phyloP scores from a whole-genome alignment of 1,284 basidiomycete species.

The Microbotryum silenes-acaulis region DNA sequence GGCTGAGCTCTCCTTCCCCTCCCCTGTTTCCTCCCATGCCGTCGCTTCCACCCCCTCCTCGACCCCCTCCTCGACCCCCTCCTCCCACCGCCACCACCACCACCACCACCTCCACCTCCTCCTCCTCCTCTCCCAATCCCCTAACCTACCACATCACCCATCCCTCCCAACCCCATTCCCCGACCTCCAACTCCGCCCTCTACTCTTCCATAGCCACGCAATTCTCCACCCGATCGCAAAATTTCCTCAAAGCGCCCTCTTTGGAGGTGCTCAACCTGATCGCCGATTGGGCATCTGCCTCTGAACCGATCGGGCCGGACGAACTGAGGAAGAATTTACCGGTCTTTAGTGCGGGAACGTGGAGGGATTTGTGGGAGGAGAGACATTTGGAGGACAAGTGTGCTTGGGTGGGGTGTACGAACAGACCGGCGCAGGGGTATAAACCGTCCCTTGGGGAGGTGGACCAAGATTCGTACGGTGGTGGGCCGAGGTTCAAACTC shows the following conservation, averaged over 20 bases:
- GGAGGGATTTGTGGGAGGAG: conserved; percentile 20
- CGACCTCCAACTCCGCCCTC: neutral
- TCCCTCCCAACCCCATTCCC: neutral
- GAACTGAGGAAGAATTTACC: neutral
- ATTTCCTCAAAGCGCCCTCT: neutral
- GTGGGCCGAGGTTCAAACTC: no score
- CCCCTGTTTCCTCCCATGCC: neutral
- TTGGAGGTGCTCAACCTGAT: neutral
- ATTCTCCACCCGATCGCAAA: neutral
- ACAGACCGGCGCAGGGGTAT: no score
- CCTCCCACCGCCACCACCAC: no score
- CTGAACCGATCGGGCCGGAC: neutral
- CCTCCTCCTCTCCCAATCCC: neutral
- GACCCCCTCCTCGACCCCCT: no score
- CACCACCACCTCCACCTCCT: neutral
- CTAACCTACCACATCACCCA: conserved; percentile 11
- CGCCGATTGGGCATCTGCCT: neutral
- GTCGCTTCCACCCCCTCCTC: neutral
- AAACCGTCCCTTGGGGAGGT: no score
- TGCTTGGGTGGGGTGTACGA: neutral
- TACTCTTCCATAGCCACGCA: neutral
- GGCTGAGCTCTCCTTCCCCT: neutral
- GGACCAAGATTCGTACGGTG: no score
- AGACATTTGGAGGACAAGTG: conserved; percentile 12
- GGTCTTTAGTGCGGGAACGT: conserved; percentile 1